Percentiles rank a stretch among this genome's conserved stretches.
Conservation (phyloP, 2,329 filamentous ascomycete genomes). For the Ascosphaera aggregata region DNA sequence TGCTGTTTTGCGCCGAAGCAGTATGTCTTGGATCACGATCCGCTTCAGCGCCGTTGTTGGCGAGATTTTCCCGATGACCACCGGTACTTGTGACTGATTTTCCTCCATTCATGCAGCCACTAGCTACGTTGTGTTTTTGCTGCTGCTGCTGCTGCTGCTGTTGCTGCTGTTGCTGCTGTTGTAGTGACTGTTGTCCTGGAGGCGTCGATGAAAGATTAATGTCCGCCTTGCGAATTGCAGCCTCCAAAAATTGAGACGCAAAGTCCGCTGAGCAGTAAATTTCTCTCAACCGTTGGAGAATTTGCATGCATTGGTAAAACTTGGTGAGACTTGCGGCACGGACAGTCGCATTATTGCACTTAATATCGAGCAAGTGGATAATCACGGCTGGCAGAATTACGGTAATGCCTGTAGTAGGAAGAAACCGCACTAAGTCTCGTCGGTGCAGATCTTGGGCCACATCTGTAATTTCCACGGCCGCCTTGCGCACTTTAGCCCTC, state of each 20-base stretch:
- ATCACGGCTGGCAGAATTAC: slow-evolving; percentile 83
- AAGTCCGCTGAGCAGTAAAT: slow-evolving; percentile 91
- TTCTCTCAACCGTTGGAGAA: slow-evolving; percentile 68
- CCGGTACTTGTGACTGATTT: neutral
- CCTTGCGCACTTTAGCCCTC: slow-evolving; percentile 57
- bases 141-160: neutral
- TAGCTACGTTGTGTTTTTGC: neutral
- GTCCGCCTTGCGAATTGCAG: slow-evolving; percentile 66
- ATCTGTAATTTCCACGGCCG: slow-evolving; percentile 63
- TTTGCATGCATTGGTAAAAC: slow-evolving; percentile 80
- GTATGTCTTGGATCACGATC: neutral
- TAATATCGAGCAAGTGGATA: slow-evolving; percentile 81
- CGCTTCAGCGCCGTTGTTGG: neutral
- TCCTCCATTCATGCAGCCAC: slow-evolving; percentile 1
- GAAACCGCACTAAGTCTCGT: slow-evolving; percentile 48
- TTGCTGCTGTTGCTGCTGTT: slow-evolving; percentile 4
- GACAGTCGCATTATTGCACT: slow-evolving; percentile 49
- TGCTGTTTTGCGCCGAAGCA: neutral
- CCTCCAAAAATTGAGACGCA: slow-evolving; percentile 83
- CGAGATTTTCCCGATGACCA: slow-evolving; percentile 1
- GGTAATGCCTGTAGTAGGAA: slow-evolving; percentile 77
- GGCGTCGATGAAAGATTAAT: slow-evolving; percentile 38
- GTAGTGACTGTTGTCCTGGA: slow-evolving; percentile 3
- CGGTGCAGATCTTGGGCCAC: slow-evolving; percentile 58
- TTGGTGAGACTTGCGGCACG: slow-evolving; percentile 52